Evolutionary conservation across 345 rosid species (phyloP).

Genomic region (Theobroma cacao): DNA sequence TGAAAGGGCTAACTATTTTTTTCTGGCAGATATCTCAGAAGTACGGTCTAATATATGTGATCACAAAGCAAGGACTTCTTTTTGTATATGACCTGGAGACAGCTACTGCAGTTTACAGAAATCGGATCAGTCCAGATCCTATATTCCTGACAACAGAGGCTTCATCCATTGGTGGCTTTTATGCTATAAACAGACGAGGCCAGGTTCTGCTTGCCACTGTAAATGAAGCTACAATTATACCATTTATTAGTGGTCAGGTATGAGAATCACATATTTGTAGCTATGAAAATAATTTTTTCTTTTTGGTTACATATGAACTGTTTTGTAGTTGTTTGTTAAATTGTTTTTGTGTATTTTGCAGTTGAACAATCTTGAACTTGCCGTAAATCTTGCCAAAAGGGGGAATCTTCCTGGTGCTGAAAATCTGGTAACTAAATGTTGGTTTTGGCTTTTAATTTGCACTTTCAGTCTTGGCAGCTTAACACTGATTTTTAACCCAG

Average conservation of each 20-base stretch:
- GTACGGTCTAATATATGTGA: constrained; percentile 80
- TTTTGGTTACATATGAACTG: not conserved
- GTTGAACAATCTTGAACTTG: constrained; percentile 94
- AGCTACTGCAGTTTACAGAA: constrained; percentile 91
- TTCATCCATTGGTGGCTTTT: constrained; percentile 82
- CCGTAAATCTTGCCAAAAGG: constrained; percentile 92
- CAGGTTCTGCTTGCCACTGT: constrained; percentile 82
- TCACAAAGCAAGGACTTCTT: constrained; percentile 90
- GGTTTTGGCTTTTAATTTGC: not conserved
- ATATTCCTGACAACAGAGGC: constrained; percentile 93
- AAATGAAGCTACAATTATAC: constrained; percentile 86
- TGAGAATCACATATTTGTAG: constrained; percentile 8
- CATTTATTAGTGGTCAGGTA: constrained; percentile 96
- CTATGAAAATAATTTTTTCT: constrained; percentile 7
- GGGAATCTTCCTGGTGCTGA: constrained; percentile 99
- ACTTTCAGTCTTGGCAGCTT: not conserved
- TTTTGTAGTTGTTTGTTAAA: not conserved
- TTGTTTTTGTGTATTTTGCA: constrained; percentile 27
- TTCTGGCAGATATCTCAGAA: constrained; percentile 83
- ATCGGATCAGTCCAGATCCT: constrained; percentile 95
- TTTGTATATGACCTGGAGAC: constrained; percentile 97
- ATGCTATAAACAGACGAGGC: constrained; percentile 85
- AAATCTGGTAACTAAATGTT: constrained; percentile 55
- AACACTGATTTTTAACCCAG: not conserved
- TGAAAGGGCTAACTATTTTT: not conserved